Evolutionary conservation across 1,284 basidiomycete genomes (phyloP), one percentile per base, ranked within the genome.

Genomic region (Violaceomyces palustris): DNA sequence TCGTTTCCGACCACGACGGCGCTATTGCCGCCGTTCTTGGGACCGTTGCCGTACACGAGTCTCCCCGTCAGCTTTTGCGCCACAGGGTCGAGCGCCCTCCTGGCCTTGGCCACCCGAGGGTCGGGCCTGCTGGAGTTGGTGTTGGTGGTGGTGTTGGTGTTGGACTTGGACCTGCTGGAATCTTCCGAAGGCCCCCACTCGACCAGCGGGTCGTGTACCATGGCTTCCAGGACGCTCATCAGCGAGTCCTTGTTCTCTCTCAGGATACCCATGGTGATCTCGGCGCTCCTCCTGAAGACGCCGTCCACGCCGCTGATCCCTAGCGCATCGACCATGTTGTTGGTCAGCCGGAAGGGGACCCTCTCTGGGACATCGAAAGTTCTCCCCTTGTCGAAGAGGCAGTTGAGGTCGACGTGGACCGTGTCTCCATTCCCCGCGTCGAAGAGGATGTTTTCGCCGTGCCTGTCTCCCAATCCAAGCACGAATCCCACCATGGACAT

Each of bases 401-500:
- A 97, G 73, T 98, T 97, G 65, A 99, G 89, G 75, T 99, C 94
- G 36, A 98, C 92, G 64, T 99, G 94, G 2, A 98, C 86, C 2
- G 87, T 83, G 69, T 96, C 92, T 3, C 94, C 94, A 0, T 84
- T 86, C 46, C 83, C 84, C 2, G 79, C 81, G 68, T 99, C 94
- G 32, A 98, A 82, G 9, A 99, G 78, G 36, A 98, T 96, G 69
- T 99, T 99, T 75, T 98, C 94, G 62, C 87, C 85, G 72, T 99
- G 94, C 34, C 94, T 82, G 74, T 99, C 94, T 11, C 94, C 94
- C n/a, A 99, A 79, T 10, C 93, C 94, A 8, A 99, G 78, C 26
- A 99, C 93, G 63, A 88, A 94, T 17, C 94, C 94, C 21, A 98
- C 89, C 86, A 99, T 98, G 3, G 88, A 94, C 87, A 97, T 98